Evolutionary conservation across 1,284 basidiomycete species (phyloP).

Genomic region (Sanghuangporus weigelae): DNA sequence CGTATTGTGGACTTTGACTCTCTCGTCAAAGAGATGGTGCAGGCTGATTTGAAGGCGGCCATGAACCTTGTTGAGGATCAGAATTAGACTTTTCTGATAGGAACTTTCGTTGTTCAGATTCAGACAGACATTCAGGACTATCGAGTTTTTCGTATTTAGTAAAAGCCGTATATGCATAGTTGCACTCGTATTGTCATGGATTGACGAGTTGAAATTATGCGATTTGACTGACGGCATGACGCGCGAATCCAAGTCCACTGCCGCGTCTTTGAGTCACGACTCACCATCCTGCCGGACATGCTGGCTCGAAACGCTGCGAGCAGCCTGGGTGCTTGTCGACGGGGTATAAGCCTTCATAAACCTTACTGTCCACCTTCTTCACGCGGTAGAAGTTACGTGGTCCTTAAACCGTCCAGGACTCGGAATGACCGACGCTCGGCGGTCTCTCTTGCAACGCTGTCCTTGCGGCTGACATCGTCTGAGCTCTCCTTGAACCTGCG

Average conservation of each 20-base stretch:
- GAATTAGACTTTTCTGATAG: slow-evolving; percentile 39
- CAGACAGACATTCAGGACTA: neutral
- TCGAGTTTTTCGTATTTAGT: neutral
- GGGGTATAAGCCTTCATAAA: neutral
- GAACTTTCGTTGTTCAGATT: neutral
- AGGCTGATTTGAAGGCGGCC: slow-evolving; percentile 66
- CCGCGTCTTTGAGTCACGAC: neutral
- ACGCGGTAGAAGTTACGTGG: neutral
- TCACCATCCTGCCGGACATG: neutral
- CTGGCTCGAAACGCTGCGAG: neutral
- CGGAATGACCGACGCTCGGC: neutral
- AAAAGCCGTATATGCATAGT: no score
- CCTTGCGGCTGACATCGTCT: neutral
- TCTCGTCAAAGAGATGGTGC: slow-evolving; percentile 87
- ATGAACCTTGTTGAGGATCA: slow-evolving; percentile 74
- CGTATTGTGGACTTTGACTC: slow-evolving; percentile 74
- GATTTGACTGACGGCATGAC: no score
- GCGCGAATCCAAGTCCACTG: neutral
- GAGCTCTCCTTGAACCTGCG: neutral
- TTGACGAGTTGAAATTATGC: no score
- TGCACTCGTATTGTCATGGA: no score
- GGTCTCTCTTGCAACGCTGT: neutral
- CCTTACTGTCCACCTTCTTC: neutral
- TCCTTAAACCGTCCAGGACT: neutral
- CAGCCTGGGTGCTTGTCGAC: neutral